Percentiles rank a stretch among this genome's conserved stretches.
phyloP scores from a whole-genome alignment of 108 stramenopile genomes.

The Nitzschia palea region DNA sequence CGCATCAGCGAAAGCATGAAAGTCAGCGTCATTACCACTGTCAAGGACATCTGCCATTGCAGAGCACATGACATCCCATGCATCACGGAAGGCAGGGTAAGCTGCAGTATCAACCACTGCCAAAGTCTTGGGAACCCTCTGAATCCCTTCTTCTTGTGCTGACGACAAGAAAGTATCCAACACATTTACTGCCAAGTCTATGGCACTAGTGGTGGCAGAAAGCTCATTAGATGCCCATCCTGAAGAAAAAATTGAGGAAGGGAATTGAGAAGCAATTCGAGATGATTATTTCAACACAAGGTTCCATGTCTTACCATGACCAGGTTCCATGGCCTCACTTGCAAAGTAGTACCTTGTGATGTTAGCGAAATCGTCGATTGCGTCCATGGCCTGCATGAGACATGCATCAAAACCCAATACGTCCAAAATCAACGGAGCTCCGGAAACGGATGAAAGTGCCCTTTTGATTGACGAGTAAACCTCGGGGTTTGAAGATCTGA shows the following conservation, averaged over 20 bases:
- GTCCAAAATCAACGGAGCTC: conserved; percentile 21
- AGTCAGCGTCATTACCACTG: too few relatives aligned
- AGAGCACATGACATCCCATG: too few relatives aligned
- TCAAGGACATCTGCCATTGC: too few relatives aligned
- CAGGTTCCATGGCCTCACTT: conserved; percentile 30
- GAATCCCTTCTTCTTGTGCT: conserved; percentile 2
- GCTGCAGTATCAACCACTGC: conserved; percentile 15
- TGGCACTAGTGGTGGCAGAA: conserved; percentile 1
- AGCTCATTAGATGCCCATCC: conserved; percentile 27
- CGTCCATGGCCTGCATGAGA: conserved; percentile 19
- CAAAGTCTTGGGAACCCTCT: conserved; percentile 33
- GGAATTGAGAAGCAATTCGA: not conserved
- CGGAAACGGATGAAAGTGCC: conserved; percentile 13
- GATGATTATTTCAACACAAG: not conserved
- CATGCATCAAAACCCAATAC: conserved; percentile 41
- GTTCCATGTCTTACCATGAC: conserved; percentile 13
- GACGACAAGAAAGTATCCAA: conserved; percentile 12
- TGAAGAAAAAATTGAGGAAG: not conserved
- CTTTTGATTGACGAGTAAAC: conserved; percentile 4
- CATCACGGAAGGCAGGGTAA: conserved; percentile 11
- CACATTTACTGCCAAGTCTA: conserved; percentile 23
- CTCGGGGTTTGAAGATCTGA: not conserved
- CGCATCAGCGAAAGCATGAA: too few relatives aligned
- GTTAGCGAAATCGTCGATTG: conserved; percentile 13
- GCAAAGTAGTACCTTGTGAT: conserved; percentile 20